Conservation (phyloP, 306 rosid species). For the Vicia villosa region DNA sequence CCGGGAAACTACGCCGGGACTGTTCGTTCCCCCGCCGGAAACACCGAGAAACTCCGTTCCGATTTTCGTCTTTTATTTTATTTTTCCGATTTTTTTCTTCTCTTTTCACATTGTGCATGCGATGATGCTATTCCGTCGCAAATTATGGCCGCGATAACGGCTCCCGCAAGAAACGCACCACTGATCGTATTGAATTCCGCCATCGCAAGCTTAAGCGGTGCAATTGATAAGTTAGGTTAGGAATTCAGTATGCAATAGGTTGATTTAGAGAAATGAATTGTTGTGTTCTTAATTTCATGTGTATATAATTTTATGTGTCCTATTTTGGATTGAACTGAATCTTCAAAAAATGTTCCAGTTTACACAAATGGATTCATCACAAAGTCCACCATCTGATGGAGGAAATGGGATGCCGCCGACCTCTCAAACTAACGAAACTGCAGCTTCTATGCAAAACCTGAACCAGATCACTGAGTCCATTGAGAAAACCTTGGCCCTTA, state of each 20-base stretch:
- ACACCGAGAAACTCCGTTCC: neutral
- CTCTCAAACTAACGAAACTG: slow-evolving; percentile 53
- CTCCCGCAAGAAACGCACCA: neutral
- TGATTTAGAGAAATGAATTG: neutral
- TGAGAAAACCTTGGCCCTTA: slow-evolving; percentile 84
- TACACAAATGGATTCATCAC: slow-evolving; percentile 61
- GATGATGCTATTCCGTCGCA: neutral
- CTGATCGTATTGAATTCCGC: neutral
- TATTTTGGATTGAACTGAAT: slow-evolving; percentile 13
- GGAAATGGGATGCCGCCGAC: slow-evolving; percentile 58
- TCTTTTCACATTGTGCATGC: neutral
- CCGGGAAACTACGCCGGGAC: no score
- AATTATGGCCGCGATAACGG: neutral
- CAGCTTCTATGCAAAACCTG: slow-evolving; percentile 70
- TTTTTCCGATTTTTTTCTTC: neutral
- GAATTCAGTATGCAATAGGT: neutral
- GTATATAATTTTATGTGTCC: neutral
- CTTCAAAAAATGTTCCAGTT: slow-evolving; percentile 17
- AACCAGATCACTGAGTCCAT: slow-evolving; percentile 76
- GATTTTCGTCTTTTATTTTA: neutral
- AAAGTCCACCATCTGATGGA: slow-evolving; percentile 44
- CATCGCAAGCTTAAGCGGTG: neutral
- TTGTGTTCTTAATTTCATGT: neutral
- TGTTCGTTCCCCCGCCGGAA: neutral
- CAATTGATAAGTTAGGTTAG: neutral